These are phyloP conservation scores for Lipomyces mesembrius DNA, from an alignment of 805 yeast species.

Conservation along the genomic window DNA sequence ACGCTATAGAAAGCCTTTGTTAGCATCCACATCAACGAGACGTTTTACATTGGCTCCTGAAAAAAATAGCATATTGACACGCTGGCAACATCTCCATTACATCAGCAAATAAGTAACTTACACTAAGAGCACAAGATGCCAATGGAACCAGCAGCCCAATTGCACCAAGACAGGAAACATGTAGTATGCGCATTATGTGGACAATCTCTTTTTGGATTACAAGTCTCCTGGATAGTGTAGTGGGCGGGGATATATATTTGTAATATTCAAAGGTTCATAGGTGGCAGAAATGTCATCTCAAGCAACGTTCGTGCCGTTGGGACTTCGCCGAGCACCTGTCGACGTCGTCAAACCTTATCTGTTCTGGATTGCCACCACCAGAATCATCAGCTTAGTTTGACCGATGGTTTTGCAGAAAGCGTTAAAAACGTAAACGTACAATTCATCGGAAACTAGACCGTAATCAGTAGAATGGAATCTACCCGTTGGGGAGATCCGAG, in stretches of 20 bases:
- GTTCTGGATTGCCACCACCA: no score
- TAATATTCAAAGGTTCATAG: neutral
- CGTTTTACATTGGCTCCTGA: neutral
- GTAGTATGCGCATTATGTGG: neutral
- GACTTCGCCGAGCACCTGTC: neutral
- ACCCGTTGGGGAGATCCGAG: no score
- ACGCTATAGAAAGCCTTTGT: neutral
- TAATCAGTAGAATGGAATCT: no score
- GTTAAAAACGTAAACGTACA: no score
- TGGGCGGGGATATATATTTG: neutral
- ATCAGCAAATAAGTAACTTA: neutral
- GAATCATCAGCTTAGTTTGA: no score
- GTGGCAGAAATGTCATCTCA: neutral
- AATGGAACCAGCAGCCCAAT: constrained; percentile 7
- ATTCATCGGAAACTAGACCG: no score
- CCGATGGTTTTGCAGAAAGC: no score
- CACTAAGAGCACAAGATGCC: neutral
- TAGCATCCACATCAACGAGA: neutral
- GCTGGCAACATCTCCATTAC: neutral
- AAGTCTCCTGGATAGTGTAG: neutral
- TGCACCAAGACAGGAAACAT: neutral
- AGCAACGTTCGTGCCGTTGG: neutral
- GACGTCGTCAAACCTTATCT: no score
- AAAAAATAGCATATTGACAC: neutral
- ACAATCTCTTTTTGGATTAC: neutral